These are phyloP conservation scores for Biscogniauxia sp. DNA, from an alignment of 2,329 filamentous ascomycete genomes.

Conservation along the genomic window DNA sequence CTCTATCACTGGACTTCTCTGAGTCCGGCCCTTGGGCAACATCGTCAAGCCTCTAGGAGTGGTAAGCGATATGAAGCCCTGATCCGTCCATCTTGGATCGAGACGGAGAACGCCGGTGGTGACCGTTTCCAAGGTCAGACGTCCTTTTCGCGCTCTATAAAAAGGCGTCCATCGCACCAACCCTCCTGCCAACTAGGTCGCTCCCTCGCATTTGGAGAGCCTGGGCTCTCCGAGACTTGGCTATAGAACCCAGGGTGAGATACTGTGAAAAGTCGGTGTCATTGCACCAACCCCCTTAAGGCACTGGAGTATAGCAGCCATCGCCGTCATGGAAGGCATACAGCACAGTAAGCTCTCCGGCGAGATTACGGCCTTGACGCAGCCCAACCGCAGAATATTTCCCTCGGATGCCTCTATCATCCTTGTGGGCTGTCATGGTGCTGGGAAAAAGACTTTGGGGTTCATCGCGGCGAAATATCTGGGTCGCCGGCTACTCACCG, in stretches of 20 bases:
- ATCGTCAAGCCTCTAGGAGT: background rate
- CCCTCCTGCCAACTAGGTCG: background rate
- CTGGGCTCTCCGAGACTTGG: background rate
- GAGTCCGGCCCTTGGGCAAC: background rate
- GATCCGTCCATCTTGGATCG: background rate
- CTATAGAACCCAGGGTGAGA: background rate
- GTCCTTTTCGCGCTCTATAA: background rate
- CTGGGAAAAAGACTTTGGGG: slow-evolving; percentile 69
- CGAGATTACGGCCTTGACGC: slow-evolving; percentile 11
- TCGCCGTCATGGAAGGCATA: slow-evolving; percentile 21
- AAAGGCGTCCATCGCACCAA: background rate
- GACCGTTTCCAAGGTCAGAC: background rate
- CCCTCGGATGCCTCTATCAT: slow-evolving; percentile 64
- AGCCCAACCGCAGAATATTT: slow-evolving; percentile 44
- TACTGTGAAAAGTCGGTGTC: no score
- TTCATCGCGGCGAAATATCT: slow-evolving; percentile 70
- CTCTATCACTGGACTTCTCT: background rate
- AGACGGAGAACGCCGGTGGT: background rate
- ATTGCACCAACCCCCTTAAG: no score
- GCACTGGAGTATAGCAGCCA: background rate
- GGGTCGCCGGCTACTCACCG: slow-evolving; percentile 64
- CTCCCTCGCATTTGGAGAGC: background rate
- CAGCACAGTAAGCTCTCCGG: slow-evolving; percentile 15
- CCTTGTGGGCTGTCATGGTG: slow-evolving; percentile 67
- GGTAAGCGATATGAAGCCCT: background rate